Base-by-base conservation (phyloP, 2,329 filamentous ascomycete genomes). In the Fusarium bulbicola region DNA sequence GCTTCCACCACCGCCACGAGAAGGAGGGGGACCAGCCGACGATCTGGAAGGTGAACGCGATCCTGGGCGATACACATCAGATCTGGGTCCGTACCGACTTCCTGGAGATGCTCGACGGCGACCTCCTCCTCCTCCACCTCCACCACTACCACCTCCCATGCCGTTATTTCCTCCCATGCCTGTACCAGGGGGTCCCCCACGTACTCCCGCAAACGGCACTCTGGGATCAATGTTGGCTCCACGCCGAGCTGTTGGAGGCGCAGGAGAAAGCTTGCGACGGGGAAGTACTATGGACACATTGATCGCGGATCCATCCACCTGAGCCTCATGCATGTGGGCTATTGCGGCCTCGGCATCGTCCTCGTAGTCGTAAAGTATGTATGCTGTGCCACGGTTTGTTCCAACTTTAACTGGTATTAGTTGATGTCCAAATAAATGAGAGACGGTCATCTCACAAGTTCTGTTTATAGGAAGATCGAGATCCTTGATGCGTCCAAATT, bases 311-410 rank as follows among this genome's bases (percentile, higher is more conserved):
- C 95, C 95, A 81, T 98, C 95, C 34, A 97, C 85, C 79, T 97
- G 93, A n/a, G 93, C 94, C 84, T 99, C 96, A 82, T 99, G 96
- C 96, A 99, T 98, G 80, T 97, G 93, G 24, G 95, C 91, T 76
- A 98, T 97, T 34, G 96, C 96, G 20, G 91, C 87, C 82, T 98
- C 94, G 30, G 96, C 95, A 72, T 95, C 92, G 56, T 89, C 86
- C 73, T 95, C 90, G 74, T 92, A 87, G 60, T 90, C 86, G 82
- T 92, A 99, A 46, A 97, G 87, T 72, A 98, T 95, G 81, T 98
- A 98, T 37, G 95, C 96, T 34, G 94, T 97, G 52, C 96, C 95
- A 64, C 95, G 92, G 79, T 98, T 98, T 60, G 91, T 95, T 81
- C 93, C 92, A 85, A 93, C 94, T 96, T 53, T 62, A 50, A 42